Base-by-base conservation (phyloP, 495 filamentous ascomycete genomes). In the Neurospora sublineolata region DNA sequence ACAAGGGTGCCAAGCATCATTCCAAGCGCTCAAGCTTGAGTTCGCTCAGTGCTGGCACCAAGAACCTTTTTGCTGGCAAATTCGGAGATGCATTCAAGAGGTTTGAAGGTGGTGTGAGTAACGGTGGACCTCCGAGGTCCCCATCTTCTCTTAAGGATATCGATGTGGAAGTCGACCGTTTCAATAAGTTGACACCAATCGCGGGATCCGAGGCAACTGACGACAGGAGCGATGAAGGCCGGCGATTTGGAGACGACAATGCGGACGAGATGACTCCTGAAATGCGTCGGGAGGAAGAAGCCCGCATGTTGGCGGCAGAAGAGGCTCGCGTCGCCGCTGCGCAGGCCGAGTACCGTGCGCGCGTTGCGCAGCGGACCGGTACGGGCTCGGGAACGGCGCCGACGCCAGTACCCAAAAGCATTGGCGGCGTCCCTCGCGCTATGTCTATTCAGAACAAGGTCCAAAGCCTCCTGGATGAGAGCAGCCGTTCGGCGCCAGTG, bases 1-100 rank as follows among this genome's bases (percentile, higher is more conserved):
- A 93, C 16, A 85, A 83, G 67, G 87, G 86, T 73, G 83, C 81
- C 68, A 94, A 91, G 72, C 93, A 97, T 76, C 93, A 97, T 76
- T 81, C 80, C 64, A 97, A 97, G 77, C 90, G 93, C 40, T 85
- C 91, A 27, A 97, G 93, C 78, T 84, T 99, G 70, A 90, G 91
- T 16, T 93, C 90, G 1, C 83, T 95, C 37, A 75, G 77, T 7
- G 89, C 92, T 2, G 91, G 91, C 37, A 91, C 92, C 70, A 97
- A 97, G 80, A 92, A 87, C n/a, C 86, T 97, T 44, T 85, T 99
- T 33, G 90, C 90, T 36, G 93, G 94, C 9, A 93, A 92, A 78
- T 97, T 99, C 80, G 94, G 96, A 2, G 96, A 97, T 69, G 94
- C 96, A 4, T 98, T 99, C 83, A 91, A 94, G 73, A 87, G 92